Conservation (phyloP, 768 basidiomycete species). For the Termitomyces sp. region DNA sequence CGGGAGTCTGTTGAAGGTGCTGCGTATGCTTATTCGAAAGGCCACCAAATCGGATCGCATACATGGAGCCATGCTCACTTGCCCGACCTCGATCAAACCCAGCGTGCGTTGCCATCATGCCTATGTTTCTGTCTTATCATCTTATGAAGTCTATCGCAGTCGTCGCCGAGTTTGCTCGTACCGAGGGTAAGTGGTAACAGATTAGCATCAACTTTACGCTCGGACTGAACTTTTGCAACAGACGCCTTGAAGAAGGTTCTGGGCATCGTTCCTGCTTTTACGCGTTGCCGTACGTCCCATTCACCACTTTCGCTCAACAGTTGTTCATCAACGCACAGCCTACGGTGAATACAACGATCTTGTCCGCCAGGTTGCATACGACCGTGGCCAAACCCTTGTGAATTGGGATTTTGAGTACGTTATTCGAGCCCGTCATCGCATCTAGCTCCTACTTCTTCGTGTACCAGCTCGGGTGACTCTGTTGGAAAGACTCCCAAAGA, state of each 20-base stretch:
- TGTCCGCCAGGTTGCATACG: conserved; percentile 23
- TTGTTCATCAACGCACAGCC: conserved; percentile 17
- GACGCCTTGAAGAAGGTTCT: conserved; percentile 35
- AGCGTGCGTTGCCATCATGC: not conserved
- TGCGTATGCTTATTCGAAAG: conserved; percentile 34
- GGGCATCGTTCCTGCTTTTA: conserved; percentile 35
- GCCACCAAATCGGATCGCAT: conserved; percentile 45
- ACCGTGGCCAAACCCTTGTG: conserved; percentile 17
- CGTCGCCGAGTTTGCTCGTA: conserved; percentile 25
- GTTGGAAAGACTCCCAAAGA: conserved; percentile 24
- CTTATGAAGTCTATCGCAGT: conserved; percentile 17
- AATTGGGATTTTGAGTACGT: conserved; percentile 25
- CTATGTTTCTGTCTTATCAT: not conserved
- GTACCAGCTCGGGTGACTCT: conserved; percentile 32
- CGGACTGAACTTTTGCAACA: not conserved
- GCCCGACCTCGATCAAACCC: conserved; percentile 18
- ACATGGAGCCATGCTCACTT: conserved; percentile 43
- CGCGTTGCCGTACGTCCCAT: conserved; percentile 33
- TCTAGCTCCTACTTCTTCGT: not conserved
- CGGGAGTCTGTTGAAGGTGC: conserved; percentile 20
- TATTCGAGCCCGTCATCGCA: not conserved
- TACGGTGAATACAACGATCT: conserved; percentile 37
- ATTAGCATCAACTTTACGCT: not conserved
- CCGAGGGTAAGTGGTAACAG: conserved; percentile 22
- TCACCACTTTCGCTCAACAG: not conserved